Evolutionary conservation across 805 yeast genomes (phyloP).

Genomic region (Metschnikowia lochheadii): DNA sequence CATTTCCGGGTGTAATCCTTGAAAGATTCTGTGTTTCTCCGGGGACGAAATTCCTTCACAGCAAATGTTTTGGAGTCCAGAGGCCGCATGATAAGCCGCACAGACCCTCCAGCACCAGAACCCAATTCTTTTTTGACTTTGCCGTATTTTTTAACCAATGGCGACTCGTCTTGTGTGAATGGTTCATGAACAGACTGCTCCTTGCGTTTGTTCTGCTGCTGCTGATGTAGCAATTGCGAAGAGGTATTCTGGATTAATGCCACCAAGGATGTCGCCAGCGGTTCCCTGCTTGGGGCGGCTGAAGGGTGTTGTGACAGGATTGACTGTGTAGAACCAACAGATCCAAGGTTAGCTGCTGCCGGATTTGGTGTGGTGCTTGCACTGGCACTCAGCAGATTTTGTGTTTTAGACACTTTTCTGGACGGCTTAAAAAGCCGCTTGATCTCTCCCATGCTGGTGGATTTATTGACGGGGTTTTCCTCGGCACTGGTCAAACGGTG

Average conservation of each 20-base stretch:
- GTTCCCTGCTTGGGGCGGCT: constrained; percentile 13
- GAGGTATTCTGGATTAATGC: constrained; percentile 18
- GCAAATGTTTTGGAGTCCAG: constrained; percentile 72
- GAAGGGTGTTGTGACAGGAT: neutral
- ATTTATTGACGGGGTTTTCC: constrained; percentile 28
- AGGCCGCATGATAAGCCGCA: constrained; percentile 64
- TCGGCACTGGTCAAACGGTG: constrained; percentile 11
- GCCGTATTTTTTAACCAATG: constrained; percentile 55
- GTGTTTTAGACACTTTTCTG: constrained; percentile 25
- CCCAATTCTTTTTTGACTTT: constrained; percentile 72
- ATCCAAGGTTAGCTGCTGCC: neutral
- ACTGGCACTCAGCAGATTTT: neutral
- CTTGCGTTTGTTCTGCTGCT: constrained; percentile 19
- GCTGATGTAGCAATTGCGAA: constrained; percentile 20
- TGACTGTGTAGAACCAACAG: neutral
- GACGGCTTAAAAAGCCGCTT: constrained; percentile 68
- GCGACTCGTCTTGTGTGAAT: constrained; percentile 21
- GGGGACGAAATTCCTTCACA: constrained; percentile 75
- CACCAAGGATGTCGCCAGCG: constrained; percentile 16
- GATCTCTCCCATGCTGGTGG: constrained; percentile 63
- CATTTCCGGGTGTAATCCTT: constrained; percentile 83
- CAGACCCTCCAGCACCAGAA: constrained; percentile 87
- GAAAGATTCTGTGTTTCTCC: constrained; percentile 63
- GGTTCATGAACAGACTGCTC: constrained; percentile 16
- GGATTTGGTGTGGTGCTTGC: neutral